phyloP scores from a whole-genome alignment of 192 early-diverging fungal genomes.

The Mortierella alpina region DNA sequence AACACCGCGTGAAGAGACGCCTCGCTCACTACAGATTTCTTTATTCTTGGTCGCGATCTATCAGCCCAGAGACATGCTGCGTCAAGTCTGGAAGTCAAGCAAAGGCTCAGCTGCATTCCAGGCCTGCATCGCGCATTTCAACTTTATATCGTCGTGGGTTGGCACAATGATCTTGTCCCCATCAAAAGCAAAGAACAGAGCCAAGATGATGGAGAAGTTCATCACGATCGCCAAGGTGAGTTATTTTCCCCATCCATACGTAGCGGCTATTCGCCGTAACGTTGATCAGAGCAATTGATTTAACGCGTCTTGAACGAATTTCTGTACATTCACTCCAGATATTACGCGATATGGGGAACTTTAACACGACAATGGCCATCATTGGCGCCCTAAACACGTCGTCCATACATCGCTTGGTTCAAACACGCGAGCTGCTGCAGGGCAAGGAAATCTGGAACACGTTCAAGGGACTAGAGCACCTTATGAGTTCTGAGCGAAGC shows the following conservation, averaged over 20 bases:
- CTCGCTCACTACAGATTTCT: constrained; percentile 21
- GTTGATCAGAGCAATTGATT: neutral
- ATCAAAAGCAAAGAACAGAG: constrained; percentile 69
- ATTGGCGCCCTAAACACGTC: constrained; percentile 76
- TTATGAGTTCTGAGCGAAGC: constrained; percentile 75
- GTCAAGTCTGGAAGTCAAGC: constrained; percentile 66
- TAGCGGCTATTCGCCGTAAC: neutral
- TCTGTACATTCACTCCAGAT: constrained; percentile 45
- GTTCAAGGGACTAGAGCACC: constrained; percentile 67
- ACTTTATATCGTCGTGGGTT: constrained; percentile 81
- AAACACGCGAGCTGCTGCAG: constrained; percentile 65
- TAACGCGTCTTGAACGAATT: neutral
- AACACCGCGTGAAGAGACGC: neutral
- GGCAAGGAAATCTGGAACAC: constrained; percentile 61
- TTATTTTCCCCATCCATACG: neutral
- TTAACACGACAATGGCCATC: constrained; percentile 82
- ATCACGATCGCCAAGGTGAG: constrained; percentile 75
- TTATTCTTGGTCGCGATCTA: neutral
- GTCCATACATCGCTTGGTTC: constrained; percentile 69
- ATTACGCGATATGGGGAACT: constrained; percentile 74
- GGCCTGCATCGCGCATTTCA: constrained; percentile 76
- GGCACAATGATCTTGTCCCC: constrained; percentile 73
- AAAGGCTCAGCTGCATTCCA: constrained; percentile 55
- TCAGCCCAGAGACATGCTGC: constrained; percentile 69
- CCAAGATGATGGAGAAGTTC: constrained; percentile 74